Evolutionary conservation across 202 grass and related monocot genomes (phyloP), one percentile per base, ranked within the genome.

Genomic region (Elaeis oleifera): DNA sequence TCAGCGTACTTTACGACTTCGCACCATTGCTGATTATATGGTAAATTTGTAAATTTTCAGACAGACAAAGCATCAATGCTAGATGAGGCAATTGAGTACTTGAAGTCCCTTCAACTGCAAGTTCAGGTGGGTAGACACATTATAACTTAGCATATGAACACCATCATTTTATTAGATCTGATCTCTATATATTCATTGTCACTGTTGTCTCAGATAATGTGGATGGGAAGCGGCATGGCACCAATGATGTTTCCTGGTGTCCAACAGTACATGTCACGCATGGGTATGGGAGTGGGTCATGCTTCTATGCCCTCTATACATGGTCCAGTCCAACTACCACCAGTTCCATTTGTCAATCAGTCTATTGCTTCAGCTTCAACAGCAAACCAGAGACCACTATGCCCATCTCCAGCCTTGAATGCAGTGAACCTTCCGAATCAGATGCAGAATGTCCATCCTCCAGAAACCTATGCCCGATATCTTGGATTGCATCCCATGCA

Each of bases 71-170:
- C 80, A 54, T 90, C 86, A 4, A 95, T 95, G 90, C 69, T 95
- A 23, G 90, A 95, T 56, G 86, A 96, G 61, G 88, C 92, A 8
- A 97, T 97, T 54, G 77, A 89, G 76, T 92, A 92, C 75, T 80
- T 97, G 63, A 97, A 91, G 49, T 81, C 84, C 14, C 77, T 97
- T 72, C 87, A 89, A 60, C 74, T 91, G 17, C 92, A 91, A 74
- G 58, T 97, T 18, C 88, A 95, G 81, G 81, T 94, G 54, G 26
- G 23, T 71, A 54, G 25, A 23, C 2, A 3, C 11, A 13, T 3
- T 13, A 44, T 44, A 13, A 9, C 11, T 44, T 44, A 44, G 8
- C 36, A 44, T 13, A 44, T 44, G 36, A 44, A 14, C 36, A 44
- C 36, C 36, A 44, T 13, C 9, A 44, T 44, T 13, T 13, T 44